These are phyloP conservation scores for Wallacemonas rigidus DNA, from an alignment of 208 protist species.

Conservation along the genomic window DNA sequence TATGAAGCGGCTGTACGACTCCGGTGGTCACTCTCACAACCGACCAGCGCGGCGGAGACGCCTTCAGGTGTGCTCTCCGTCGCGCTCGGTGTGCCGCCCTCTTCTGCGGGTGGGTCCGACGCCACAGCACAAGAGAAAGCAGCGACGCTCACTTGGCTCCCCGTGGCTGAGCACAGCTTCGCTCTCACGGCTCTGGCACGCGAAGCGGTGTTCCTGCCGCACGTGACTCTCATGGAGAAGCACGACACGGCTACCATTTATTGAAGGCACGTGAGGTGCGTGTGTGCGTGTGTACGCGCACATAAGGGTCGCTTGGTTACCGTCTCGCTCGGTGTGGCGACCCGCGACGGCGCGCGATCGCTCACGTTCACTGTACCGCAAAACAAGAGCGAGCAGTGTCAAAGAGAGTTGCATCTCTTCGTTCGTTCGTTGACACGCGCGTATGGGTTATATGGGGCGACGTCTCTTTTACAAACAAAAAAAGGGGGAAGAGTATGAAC, in stretches of 20 bases:
- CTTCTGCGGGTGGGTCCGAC: too few species aligned
- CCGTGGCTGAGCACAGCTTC: not conserved
- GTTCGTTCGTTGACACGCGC: too few species aligned
- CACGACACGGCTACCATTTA: constrained; percentile 40
- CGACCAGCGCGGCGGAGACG: not conserved
- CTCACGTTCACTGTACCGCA: too few species aligned
- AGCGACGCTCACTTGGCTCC: not conserved
- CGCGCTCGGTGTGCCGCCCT: not conserved
- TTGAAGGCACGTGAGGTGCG: not conserved
- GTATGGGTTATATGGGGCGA: too few species aligned
- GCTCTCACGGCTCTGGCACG: not conserved
- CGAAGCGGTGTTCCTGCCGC: constrained; percentile 42
- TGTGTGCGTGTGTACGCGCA: too few species aligned
- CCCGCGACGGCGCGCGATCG: too few species aligned
- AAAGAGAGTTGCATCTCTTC: too few species aligned
- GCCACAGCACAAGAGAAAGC: too few species aligned
- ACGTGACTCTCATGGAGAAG: constrained; percentile 65
- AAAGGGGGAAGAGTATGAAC: constrained; percentile 15
- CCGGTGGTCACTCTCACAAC: constrained; percentile 13
- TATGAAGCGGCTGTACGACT: constrained; percentile 32
- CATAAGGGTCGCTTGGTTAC: too few species aligned
- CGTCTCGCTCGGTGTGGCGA: too few species aligned
- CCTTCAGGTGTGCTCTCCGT: not conserved
- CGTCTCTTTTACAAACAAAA: not conserved
- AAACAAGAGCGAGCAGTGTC: too few species aligned